These are phyloP conservation scores for Penstemon davidsonii DNA, from an alignment of 257 asterid species.

Conservation along the genomic window DNA sequence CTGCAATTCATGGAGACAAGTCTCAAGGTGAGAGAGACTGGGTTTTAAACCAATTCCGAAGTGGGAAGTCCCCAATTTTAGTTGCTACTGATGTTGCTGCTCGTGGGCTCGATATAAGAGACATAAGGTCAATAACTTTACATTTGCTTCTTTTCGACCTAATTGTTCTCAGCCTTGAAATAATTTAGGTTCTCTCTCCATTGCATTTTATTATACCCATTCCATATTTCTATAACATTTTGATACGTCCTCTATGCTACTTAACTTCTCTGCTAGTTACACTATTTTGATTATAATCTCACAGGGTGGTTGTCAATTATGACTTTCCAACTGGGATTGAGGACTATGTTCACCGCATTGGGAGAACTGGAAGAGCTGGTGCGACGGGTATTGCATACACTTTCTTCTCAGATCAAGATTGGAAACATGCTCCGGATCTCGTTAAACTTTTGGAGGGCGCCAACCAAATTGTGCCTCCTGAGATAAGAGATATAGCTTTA, in stretches of 20 bases:
- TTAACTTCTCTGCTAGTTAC: neutral
- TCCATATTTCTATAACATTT: too few species aligned
- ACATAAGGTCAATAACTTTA: constrained; percentile 59
- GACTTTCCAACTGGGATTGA: constrained; percentile 93
- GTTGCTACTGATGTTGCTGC: constrained; percentile 99
- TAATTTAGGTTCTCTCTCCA: neutral
- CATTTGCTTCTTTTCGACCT: constrained; percentile 4
- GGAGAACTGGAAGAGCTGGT: constrained; percentile 98
- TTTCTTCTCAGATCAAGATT: constrained; percentile 91
- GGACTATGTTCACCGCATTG: constrained; percentile 96
- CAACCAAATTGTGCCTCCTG: constrained; percentile 88
- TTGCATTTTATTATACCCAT: neutral
- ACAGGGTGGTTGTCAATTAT: constrained; percentile 83
- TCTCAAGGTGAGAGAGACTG: constrained; percentile 91
- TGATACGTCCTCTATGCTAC: neutral
- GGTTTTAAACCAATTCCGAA: constrained; percentile 87
- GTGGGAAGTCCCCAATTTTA: constrained; percentile 80
- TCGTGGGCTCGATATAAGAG: constrained; percentile 90
- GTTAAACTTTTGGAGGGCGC: constrained; percentile 89
- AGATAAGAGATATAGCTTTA: constrained; percentile 73
- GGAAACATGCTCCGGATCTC: constrained; percentile 89
- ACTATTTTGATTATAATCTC: constrained; percentile 17
- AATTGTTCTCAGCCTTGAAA: neutral
- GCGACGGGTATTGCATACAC: constrained; percentile 88
- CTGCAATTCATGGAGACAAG: constrained; percentile 97